Percentiles rank a stretch among this genome's conserved stretches.
Conservation (phyloP, 805 yeast genomes). For the Wickerhamiella allomyrinae region DNA sequence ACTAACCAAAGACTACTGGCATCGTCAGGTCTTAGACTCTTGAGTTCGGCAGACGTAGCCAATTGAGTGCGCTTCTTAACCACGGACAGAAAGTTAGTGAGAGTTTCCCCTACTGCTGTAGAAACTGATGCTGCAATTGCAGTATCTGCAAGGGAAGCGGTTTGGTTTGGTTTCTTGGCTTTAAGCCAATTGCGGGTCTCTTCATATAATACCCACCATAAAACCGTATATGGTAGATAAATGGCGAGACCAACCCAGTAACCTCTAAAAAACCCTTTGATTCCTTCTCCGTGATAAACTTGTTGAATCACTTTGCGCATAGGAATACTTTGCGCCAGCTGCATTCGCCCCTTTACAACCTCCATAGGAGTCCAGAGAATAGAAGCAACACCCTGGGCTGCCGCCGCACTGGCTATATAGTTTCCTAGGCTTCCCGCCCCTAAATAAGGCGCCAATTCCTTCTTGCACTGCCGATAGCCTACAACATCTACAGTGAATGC, state of each 20-base stretch:
- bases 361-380: constrained; percentile 29
- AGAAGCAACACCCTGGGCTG: constrained; percentile 24
- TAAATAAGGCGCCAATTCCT: constrained; percentile 20
- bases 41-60: constrained; percentile 28
- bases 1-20: constrained; percentile 22
- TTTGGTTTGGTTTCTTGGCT: not conserved
- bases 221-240: constrained; percentile 26
- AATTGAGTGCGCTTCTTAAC: constrained; percentile 32
- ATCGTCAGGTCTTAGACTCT: constrained; percentile 27
- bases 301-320: constrained; percentile 10
- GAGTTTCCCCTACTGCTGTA: constrained; percentile 24
- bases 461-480: constrained; percentile 24
- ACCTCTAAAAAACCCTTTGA: constrained; percentile 68
- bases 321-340: constrained; percentile 7
- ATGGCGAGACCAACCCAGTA: constrained; percentile 28
- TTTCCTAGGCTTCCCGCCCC: constrained; percentile 20
- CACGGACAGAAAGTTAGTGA: constrained; percentile 29
- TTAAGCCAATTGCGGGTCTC: not conserved
- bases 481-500: constrained; percentile 27
- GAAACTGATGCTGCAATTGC: constrained; percentile 27
- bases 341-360: constrained; percentile 27
- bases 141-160: not conserved
- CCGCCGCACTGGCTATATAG: constrained; percentile 23
- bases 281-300: constrained; percentile 48
- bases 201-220: constrained; percentile 26